Percentiles rank a stretch among this genome's conserved stretches.
phyloP scores from a whole-genome alignment of 2,329 filamentous ascomycete genomes.

The Penicillium hordei region DNA sequence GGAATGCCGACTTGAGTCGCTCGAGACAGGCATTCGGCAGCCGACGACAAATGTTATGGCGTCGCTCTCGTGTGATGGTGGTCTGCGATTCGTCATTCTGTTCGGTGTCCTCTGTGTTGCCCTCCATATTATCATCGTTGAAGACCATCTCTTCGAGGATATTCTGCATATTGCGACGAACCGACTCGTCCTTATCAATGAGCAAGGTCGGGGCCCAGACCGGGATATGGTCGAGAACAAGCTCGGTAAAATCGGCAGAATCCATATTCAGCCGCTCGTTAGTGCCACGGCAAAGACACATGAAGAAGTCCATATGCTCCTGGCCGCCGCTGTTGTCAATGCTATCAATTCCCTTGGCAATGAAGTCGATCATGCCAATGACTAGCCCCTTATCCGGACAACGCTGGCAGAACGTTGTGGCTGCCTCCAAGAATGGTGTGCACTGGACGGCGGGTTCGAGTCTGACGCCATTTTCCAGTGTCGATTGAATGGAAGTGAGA shows the following conservation, averaged over 20 bases:
- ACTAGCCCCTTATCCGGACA: constrained; percentile 40
- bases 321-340: constrained; percentile 50
- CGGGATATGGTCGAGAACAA: constrained; percentile 44
- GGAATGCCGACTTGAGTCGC: constrained; percentile 35
- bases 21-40: constrained; percentile 35
- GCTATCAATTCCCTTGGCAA: constrained; percentile 49
- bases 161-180: constrained; percentile 48
- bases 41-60: constrained; percentile 33
- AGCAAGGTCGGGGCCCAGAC: constrained; percentile 55
- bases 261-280: constrained; percentile 40
- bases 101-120: constrained; percentile 24
- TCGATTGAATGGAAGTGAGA: constrained; percentile 50
- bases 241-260: constrained; percentile 34
- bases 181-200: constrained; percentile 49
- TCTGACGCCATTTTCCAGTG: constrained; percentile 56
- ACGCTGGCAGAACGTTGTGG: constrained; percentile 53
- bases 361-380: constrained; percentile 40
- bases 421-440: constrained; percentile 59
- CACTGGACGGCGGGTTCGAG: constrained; percentile 51
- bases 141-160: constrained; percentile 47
- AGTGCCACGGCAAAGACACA: constrained; percentile 49
- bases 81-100: background rate
- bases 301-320: constrained; percentile 55
- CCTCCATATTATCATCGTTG: constrained; percentile 30
- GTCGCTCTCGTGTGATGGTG: constrained; percentile 23